phyloP scores from a whole-genome alignment of 257 asterid species.

The Solanum pinnatisectum region DNA sequence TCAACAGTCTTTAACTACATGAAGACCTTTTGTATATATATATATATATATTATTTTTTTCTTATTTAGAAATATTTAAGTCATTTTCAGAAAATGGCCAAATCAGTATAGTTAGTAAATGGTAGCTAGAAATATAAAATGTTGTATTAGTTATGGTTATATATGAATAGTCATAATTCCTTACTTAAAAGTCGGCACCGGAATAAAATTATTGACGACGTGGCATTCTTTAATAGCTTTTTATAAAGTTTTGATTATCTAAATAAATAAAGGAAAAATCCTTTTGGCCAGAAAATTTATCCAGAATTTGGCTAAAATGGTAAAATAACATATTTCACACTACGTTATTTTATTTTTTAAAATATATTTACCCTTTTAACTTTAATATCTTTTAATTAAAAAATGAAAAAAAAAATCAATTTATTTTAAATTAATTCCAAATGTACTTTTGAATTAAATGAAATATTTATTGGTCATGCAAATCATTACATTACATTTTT shows the following conservation, averaged over 20 bases:
- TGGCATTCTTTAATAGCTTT: background rate
- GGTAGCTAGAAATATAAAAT: background rate
- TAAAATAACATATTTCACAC: too few species aligned
- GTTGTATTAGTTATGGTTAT: background rate
- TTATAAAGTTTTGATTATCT: background rate
- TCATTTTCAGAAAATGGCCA: background rate
- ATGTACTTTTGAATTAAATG: background rate
- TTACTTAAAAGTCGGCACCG: background rate
- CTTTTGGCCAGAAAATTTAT: too few species aligned
- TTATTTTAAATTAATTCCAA: background rate
- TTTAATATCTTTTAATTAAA: too few species aligned
- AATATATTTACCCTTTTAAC: too few species aligned
- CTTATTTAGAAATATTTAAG: background rate
- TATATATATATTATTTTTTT: background rate
- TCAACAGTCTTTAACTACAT: constrained; percentile 5
- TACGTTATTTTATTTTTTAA: too few species aligned
- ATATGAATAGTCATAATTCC: background rate
- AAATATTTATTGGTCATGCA: background rate
- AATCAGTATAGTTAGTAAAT: background rate
- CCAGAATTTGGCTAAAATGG: too few species aligned
- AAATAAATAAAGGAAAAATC: background rate
- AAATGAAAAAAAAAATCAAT: too few species aligned
- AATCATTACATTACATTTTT: background rate
- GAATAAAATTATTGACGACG: background rate
- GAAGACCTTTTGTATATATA: background rate